Conservation (phyloP, 176 grass and related monocot genomes). For the Bonia amplexicaulis region DNA sequence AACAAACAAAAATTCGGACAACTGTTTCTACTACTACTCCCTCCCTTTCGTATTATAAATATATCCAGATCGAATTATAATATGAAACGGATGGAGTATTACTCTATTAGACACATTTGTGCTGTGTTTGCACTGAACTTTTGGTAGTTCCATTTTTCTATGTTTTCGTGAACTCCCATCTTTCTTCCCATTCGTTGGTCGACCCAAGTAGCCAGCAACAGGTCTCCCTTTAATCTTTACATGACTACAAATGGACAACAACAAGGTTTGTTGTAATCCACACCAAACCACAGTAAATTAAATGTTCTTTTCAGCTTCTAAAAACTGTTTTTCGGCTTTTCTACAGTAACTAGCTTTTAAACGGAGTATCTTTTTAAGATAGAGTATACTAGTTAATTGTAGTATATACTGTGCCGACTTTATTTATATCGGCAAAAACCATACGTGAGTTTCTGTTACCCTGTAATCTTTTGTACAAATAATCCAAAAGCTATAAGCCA, state of each 20-base stretch:
- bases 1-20: not conserved
- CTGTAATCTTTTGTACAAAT: too few species aligned
- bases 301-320: too few species aligned
- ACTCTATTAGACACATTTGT: not conserved
- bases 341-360: too few species aligned
- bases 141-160: not conserved
- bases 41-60: not conserved
- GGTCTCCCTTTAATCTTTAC: slow-evolving; percentile 27
- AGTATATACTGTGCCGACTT: too few species aligned
- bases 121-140: not conserved
- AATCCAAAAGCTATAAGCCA: too few species aligned
- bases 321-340: too few species aligned
- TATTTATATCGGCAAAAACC: too few species aligned
- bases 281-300: slow-evolving; percentile 28
- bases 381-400: too few species aligned
- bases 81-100: slow-evolving; percentile 11
- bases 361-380: too few species aligned
- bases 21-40: not conserved
- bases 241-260: slow-evolving; percentile 7
- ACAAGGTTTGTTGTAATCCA: slow-evolving; percentile 18
- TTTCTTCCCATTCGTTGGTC: slow-evolving; percentile 12
- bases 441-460: too few species aligned
- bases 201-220: slow-evolving; percentile 10
- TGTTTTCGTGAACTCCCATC: not conserved
- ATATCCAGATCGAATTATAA: not conserved